phyloP scores from a whole-genome alignment of 768 basidiomycete species.

The Mycena galopus region DNA sequence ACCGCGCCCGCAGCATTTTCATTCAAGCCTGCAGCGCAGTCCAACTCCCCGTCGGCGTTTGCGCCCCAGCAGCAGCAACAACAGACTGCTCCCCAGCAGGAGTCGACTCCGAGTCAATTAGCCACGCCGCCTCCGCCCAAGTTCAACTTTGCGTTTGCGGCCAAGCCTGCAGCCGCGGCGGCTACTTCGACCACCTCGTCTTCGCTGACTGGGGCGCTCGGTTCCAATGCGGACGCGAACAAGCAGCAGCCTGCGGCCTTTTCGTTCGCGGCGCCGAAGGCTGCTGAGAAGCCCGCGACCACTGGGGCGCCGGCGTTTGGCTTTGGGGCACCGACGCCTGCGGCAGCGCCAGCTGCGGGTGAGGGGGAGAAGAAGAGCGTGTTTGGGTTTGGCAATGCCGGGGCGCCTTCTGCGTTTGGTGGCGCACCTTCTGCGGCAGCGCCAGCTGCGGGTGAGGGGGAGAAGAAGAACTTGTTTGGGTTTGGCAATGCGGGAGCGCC shows the following conservation, averaged over 20 bases:
- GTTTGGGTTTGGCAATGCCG: constrained; percentile 5
- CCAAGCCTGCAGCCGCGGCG: constrained; percentile 21
- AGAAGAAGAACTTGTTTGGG: constrained; percentile 20
- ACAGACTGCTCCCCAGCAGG: constrained; percentile 25
- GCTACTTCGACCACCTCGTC: constrained; percentile 33
- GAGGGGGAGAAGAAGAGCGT: constrained; percentile 17
- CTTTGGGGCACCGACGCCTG: constrained; percentile 1
- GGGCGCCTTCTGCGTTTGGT: not conserved
- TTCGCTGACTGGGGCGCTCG: constrained; percentile 2
- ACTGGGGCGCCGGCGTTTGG: constrained; percentile 12
- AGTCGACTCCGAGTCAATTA: constrained; percentile 23
- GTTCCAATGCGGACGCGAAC: not conserved
- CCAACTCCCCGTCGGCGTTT: constrained; percentile 27
- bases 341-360: constrained; percentile 11
- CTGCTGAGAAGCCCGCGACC: constrained; percentile 30
- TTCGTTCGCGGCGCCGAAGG: constrained; percentile 38
- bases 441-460: not conserved
- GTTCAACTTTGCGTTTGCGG: constrained; percentile 54
- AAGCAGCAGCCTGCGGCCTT: constrained; percentile 3
- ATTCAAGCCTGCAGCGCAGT: constrained; percentile 34
- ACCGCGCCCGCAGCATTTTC: constrained; percentile 8
- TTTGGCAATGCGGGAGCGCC: not conserved
- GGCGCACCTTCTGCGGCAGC: not conserved
- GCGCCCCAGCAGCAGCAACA: constrained; percentile 30
- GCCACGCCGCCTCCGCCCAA: constrained; percentile 47